phyloP scores from a whole-genome alignment of 176 grass and related monocot species.

The Juncus inflexus region DNA sequence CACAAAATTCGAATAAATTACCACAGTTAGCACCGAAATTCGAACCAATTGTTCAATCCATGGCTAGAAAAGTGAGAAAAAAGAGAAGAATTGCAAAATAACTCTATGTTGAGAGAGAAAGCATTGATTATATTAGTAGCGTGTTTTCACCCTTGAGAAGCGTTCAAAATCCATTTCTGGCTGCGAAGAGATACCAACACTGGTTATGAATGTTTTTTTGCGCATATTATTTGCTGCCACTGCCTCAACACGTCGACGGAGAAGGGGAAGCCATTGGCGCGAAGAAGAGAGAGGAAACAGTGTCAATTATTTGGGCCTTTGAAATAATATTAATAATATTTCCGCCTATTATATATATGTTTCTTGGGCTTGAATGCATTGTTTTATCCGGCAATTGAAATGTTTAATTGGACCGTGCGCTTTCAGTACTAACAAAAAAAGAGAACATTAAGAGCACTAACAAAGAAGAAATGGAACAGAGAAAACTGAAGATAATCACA shows the following conservation, averaged over 20 bases:
- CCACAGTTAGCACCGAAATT: no score
- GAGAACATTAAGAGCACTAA: no score
- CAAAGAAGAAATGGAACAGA: no score
- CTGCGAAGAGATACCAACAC: conserved; percentile 47
- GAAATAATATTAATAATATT: no score
- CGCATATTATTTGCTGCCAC: conserved; percentile 46
- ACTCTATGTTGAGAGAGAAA: conserved; percentile 41
- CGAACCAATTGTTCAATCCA: neutral
- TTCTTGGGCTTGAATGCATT: no score
- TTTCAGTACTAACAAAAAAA: no score
- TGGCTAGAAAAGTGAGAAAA: conserved; percentile 9
- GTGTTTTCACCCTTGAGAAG: conserved; percentile 32
- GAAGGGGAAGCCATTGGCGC: conserved; percentile 11
- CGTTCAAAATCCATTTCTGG: conserved; percentile 48
- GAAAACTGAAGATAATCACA: no score
- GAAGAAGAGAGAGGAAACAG: no score
- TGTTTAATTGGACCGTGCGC: no score
- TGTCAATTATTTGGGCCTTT: no score
- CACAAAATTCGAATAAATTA: neutral
- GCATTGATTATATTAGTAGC: conserved; percentile 55
- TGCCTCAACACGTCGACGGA: conserved; percentile 35
- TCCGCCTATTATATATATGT: no score
- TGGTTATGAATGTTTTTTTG: conserved; percentile 74
- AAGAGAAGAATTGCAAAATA: neutral
- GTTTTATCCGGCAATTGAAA: no score